Percentiles rank a stretch among this genome's conserved stretches.
These are phyloP conservation scores for Talaromyces wortmannii DNA, from an alignment of 495 filamentous ascomycete species.

Conservation along the genomic window DNA sequence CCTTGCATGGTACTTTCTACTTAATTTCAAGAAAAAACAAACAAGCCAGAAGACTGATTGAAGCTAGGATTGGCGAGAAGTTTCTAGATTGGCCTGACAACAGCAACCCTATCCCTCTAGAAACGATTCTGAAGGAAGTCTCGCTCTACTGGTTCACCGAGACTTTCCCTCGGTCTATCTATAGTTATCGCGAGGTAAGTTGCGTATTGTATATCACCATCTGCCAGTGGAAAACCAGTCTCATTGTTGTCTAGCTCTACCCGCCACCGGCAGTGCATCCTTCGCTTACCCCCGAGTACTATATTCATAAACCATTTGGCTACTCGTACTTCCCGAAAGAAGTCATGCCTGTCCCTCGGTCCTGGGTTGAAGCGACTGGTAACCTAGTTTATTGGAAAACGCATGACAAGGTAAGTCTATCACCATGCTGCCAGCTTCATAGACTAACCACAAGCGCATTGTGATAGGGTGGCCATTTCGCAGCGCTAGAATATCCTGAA, in stretches of 20 bases:
- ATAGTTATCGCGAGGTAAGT: conserved; percentile 28
- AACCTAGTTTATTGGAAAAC: conserved; percentile 33
- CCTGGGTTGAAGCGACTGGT: conserved; percentile 32
- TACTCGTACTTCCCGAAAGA: conserved; percentile 47
- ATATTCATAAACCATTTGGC: conserved; percentile 43
- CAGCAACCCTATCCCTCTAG: conserved; percentile 23
- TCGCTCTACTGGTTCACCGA: conserved; percentile 54
- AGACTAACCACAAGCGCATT: background rate
- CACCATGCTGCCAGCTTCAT: background rate
- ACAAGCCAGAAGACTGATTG: background rate
- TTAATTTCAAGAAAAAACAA: background rate
- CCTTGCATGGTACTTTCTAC: conserved; percentile 38
- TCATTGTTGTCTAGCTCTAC: background rate
- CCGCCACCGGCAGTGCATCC: background rate
- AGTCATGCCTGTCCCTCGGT: conserved; percentile 28
- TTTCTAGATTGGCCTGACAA: conserved; percentile 49
- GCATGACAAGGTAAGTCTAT: conserved; percentile 24
- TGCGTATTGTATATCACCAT: background rate
- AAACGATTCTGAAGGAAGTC: conserved; percentile 41
- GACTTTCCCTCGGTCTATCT: conserved; percentile 41
- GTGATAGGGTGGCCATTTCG: conserved; percentile 14
- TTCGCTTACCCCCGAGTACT: conserved; percentile 8
- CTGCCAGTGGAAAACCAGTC: background rate
- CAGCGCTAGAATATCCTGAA: conserved; percentile 51
- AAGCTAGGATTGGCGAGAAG: conserved; percentile 47